A percentile compares a stretch with the other conserved stretches of the same genome.
phyloP scores from a whole-genome alignment of 1,284 basidiomycete genomes.

The Ceratobasidium sp. region DNA sequence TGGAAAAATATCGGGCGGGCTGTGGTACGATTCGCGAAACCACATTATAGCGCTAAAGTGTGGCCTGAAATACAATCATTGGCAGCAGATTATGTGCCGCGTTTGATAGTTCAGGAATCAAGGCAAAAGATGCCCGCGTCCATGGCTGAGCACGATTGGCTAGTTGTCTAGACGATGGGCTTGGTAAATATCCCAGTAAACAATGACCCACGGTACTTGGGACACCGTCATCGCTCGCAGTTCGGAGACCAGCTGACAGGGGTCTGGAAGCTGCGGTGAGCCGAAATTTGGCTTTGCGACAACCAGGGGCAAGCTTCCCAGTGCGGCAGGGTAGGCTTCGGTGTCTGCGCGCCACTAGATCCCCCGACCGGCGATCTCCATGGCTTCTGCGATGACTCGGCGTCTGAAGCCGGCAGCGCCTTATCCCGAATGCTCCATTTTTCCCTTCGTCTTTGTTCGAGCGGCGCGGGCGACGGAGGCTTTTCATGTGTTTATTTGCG shows the following conservation, averaged over 20 bases:
- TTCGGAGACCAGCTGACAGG: constrained; percentile 12
- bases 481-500: constrained; percentile 28
- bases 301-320: constrained; percentile 39
- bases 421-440: constrained; percentile 27
- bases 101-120: background rate
- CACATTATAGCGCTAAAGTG: background rate
- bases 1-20: background rate
- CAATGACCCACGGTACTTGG: background rate
- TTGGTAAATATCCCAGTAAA: constrained; percentile 1
- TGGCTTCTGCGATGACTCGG: constrained; percentile 20
- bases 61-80: background rate
- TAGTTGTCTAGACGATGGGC: constrained; percentile 28
- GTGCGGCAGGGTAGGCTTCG: constrained; percentile 22
- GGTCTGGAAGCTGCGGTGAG: constrained; percentile 29
- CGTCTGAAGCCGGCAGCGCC: constrained; percentile 11
- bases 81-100: background rate
- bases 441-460: constrained; percentile 5
- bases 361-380: constrained; percentile 34
- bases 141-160: background rate
- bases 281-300: constrained; percentile 41
- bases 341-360: constrained; percentile 30
- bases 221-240: constrained; percentile 1
- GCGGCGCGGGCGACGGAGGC: constrained; percentile 1
- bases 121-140: background rate
- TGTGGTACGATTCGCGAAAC: background rate